These are phyloP conservation scores for Suillus subaureus DNA, from an alignment of 768 basidiomycete genomes.

Conservation along the genomic window DNA sequence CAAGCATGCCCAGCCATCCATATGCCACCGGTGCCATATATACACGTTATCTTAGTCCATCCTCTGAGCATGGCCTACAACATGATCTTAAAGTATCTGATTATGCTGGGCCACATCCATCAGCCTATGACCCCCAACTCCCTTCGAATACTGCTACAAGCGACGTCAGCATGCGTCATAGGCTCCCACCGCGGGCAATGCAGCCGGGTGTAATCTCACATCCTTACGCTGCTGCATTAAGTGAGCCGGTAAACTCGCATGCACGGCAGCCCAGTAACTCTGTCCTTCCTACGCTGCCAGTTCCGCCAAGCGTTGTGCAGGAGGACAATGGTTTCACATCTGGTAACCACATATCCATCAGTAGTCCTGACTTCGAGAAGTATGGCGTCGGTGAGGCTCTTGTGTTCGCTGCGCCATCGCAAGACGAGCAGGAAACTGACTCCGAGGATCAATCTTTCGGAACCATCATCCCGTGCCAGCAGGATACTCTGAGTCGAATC, in stretches of 20 bases:
- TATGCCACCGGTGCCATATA: conserved; percentile 34
- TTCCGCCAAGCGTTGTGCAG: not conserved
- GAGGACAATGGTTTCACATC: conserved; percentile 27
- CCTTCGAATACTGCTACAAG: conserved; percentile 21
- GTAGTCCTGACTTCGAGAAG: conserved; percentile 40
- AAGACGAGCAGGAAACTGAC: conserved; percentile 40
- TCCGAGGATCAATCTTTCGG: conserved; percentile 37
- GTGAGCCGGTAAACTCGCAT: conserved; percentile 45
- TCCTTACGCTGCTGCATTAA: conserved; percentile 51
- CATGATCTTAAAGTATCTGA: conserved; percentile 31
- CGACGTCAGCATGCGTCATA: conserved; percentile 37
- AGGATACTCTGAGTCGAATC: conserved; percentile 14
- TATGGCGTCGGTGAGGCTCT: conserved; percentile 69
- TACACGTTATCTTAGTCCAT: conserved; percentile 13
- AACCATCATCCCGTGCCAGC: conserved; percentile 17
- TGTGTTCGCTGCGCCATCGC: conserved; percentile 41
- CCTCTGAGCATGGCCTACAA: conserved; percentile 5
- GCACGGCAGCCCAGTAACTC: conserved; percentile 36
- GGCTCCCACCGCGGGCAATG: conserved; percentile 36
- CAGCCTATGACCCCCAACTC: conserved; percentile 27
- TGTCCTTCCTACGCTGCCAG: not conserved
- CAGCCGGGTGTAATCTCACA: conserved; percentile 39
- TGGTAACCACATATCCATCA: conserved; percentile 31
- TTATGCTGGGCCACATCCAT: conserved; percentile 45
- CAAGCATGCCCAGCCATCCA: conserved; percentile 36